phyloP scores from a whole-genome alignment of 805 yeast genomes.

The Yamadazyma laniorum region DNA sequence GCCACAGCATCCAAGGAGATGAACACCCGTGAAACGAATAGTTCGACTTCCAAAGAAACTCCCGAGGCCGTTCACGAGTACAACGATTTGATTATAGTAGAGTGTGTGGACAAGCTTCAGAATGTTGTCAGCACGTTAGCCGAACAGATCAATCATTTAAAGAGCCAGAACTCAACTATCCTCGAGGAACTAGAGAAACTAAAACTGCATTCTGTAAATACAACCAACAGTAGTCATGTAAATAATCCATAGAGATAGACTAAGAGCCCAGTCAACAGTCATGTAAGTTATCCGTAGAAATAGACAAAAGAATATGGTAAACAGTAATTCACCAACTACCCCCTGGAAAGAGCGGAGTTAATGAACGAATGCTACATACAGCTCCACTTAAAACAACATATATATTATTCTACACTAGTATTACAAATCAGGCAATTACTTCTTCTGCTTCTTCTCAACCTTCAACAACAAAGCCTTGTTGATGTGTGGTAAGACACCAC shows the following conservation, averaged over 20 bases:
- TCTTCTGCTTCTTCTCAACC: constrained; percentile 54
- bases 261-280: too few species aligned
- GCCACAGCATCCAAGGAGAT: not conserved
- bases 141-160: constrained; percentile 8
- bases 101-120: not conserved
- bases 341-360: too few species aligned
- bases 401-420: constrained; percentile 15
- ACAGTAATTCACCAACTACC: too few species aligned
- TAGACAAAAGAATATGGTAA: too few species aligned
- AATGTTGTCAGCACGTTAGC: not conserved
- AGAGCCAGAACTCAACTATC: constrained; percentile 14
- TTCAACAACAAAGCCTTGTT: constrained; percentile 77
- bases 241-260: constrained; percentile 3
- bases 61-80: not conserved
- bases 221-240: constrained; percentile 4
- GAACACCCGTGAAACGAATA: not conserved
- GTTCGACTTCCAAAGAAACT: not conserved
- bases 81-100: not conserved
- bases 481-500: constrained; percentile 97
- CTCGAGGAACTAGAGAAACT: constrained; percentile 11
- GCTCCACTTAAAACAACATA: constrained; percentile 10
- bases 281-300: too few species aligned
- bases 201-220: constrained; percentile 10
- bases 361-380: too few species aligned
- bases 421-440: constrained; percentile 11